phyloP scores from a whole-genome alignment of 2,329 filamentous ascomycete species.

The Basipetospora chlamydospora region DNA sequence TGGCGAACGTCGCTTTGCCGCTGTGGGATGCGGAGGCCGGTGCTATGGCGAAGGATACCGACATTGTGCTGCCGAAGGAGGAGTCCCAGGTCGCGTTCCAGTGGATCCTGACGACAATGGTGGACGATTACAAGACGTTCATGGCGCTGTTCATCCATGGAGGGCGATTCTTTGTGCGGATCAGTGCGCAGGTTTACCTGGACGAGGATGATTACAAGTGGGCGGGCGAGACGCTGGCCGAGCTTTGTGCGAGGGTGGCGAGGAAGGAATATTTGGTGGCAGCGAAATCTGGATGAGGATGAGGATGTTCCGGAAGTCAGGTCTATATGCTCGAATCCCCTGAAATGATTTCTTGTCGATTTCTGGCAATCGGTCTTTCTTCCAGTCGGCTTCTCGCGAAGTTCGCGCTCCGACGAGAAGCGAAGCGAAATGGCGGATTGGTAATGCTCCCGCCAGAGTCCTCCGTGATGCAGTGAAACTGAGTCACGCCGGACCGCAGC shows the following conservation, averaged over 20 bases:
- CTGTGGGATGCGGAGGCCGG: constrained; percentile 24
- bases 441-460: too few relatives aligned
- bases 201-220: constrained; percentile 65
- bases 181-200: constrained; percentile 78
- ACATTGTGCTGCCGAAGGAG: constrained; percentile 16
- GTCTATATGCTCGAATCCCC: too few relatives aligned
- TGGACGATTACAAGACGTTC: constrained; percentile 55
- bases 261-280: constrained; percentile 18
- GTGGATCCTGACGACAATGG: constrained; percentile 43
- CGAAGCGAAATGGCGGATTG: too few relatives aligned
- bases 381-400: too few relatives aligned
- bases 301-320: too few relatives aligned
- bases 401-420: too few relatives aligned
- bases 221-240: constrained; percentile 43
- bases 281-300: too few relatives aligned
- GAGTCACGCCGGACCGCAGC: too few relatives aligned
- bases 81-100: constrained; percentile 26
- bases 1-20: constrained; percentile 64
- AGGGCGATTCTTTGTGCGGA: constrained; percentile 50
- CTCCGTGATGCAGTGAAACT: too few relatives aligned
- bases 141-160: constrained; percentile 48
- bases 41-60: constrained; percentile 13
- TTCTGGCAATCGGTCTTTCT: too few relatives aligned
- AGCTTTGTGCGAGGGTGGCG: constrained; percentile 25
- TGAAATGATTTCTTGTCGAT: too few relatives aligned